Conservation (phyloP, 1,139 yeast species). For the Candida sanyaensis region DNA sequence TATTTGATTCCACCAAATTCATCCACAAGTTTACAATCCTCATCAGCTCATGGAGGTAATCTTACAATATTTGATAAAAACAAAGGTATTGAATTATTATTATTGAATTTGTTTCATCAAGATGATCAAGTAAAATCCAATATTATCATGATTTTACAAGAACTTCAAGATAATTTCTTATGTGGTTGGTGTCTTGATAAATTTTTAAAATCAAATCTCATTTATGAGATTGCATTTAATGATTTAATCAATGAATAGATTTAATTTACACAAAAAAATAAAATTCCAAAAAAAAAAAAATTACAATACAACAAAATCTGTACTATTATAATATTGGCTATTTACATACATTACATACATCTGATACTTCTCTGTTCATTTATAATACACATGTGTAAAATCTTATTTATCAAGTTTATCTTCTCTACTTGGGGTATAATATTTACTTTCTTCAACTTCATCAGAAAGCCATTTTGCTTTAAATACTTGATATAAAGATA, state of each 20-base stretch:
- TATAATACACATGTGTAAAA: not conserved
- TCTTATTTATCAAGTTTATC: slow-evolving; percentile 13
- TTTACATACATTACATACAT: not conserved
- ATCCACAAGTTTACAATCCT: slow-evolving; percentile 41
- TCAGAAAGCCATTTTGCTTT: slow-evolving; percentile 20
- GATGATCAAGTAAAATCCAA: slow-evolving; percentile 45
- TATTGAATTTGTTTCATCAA: slow-evolving; percentile 35
- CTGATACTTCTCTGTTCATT: not conserved
- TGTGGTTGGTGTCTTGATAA: slow-evolving; percentile 51
- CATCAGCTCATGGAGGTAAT: slow-evolving; percentile 43
- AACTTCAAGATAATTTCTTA: slow-evolving; percentile 44
- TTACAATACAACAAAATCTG: too few relatives aligned
- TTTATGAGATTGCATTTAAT: slow-evolving; percentile 45
- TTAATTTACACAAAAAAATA: not conserved
- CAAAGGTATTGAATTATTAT: slow-evolving; percentile 45
- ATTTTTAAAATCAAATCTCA: slow-evolving; percentile 38
- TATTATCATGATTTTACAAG: slow-evolving; percentile 46
- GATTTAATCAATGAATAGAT: slow-evolving; percentile 25
- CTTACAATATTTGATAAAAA: slow-evolving; percentile 49
- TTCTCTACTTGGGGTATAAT: slow-evolving; percentile 15
- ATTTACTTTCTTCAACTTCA: slow-evolving; percentile 14
- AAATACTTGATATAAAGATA: slow-evolving; percentile 35
- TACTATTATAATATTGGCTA: not conserved
- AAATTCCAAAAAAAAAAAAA: too few relatives aligned
- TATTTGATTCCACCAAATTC: slow-evolving; percentile 48